Conservation (phyloP, 2,329 filamentous ascomycete species). For the Fusarium sp. region DNA sequence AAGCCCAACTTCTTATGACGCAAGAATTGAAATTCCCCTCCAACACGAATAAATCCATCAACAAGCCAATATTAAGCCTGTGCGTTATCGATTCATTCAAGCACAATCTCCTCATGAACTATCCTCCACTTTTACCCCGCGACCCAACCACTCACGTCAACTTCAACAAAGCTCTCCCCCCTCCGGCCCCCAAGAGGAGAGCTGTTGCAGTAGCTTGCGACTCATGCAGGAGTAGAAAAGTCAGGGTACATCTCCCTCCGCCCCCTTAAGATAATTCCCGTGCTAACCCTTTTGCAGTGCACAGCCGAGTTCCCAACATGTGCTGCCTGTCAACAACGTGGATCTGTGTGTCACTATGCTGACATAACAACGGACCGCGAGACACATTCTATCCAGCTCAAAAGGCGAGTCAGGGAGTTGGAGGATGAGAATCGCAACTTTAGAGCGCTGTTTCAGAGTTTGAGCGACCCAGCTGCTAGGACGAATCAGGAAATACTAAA, state of each 20-base stretch:
- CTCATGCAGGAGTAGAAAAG: not conserved
- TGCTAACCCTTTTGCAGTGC: not conserved
- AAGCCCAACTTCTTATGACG: not conserved
- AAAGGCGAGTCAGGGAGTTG: not conserved
- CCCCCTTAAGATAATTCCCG: fast-evolving
- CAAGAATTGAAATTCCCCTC: too few species aligned
- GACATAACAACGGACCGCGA: not conserved
- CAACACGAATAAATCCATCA: not conserved
- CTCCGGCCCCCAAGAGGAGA: not conserved
- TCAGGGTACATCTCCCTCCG: fast-evolving
- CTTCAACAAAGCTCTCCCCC: not conserved
- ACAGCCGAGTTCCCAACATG: not conserved
- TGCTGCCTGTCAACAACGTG: not conserved
- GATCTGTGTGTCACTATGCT: not conserved
- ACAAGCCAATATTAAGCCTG: not conserved
- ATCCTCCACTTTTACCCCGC: not conserved
- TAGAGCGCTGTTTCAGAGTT: not conserved
- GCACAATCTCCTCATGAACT: not conserved
- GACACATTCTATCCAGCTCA: not conserved
- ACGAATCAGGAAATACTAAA: not conserved
- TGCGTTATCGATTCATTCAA: not conserved
- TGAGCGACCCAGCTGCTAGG: fast-evolving
- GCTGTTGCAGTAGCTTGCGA: not conserved
- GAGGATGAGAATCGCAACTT: not conserved
- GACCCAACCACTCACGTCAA: fast-evolving